A percentile compares a stretch with the other conserved stretches of the same genome.
Evolutionary conservation across 2,329 filamentous ascomycete species (phyloP).

Genomic region (Phaeosphaeriaceae sp.): DNA sequence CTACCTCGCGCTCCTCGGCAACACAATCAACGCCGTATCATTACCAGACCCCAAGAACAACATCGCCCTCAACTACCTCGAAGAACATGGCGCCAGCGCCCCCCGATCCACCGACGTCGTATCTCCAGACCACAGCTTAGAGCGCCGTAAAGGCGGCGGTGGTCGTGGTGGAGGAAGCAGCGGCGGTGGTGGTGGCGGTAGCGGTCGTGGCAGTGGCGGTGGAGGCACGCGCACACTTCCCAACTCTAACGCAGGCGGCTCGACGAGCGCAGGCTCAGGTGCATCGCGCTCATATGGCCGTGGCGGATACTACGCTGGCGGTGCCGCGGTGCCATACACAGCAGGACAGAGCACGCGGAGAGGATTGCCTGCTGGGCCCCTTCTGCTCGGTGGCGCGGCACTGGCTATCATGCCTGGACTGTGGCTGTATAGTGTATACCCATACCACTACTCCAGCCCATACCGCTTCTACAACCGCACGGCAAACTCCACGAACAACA

Average conservation of each 20-base stretch:
- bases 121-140: slow-evolving; percentile 41
- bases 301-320: slow-evolving; percentile 70
- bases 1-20: slow-evolving; percentile 27
- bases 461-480: slow-evolving; percentile 60
- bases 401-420: slow-evolving; percentile 68
- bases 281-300: slow-evolving; percentile 65
- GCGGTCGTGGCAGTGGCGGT: slow-evolving; percentile 22
- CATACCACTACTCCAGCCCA: slow-evolving; percentile 66
- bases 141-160: slow-evolving; percentile 49
- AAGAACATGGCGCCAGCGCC: slow-evolving; percentile 21
- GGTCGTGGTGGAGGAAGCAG: slow-evolving; percentile 38
- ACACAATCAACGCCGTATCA: slow-evolving; percentile 32
- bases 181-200: slow-evolving; percentile 13
- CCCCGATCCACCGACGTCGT: slow-evolving; percentile 31
- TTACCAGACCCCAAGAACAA: slow-evolving; percentile 36
- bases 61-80: slow-evolving; percentile 21
- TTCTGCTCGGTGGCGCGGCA: slow-evolving; percentile 57
- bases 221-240: slow-evolving; percentile 26
- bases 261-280: slow-evolving; percentile 65
- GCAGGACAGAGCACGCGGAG: slow-evolving; percentile 59
- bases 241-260: slow-evolving; percentile 44
- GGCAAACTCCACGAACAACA: slow-evolving; percentile 50
- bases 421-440: slow-evolving; percentile 70
- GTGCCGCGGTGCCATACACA: slow-evolving; percentile 64
- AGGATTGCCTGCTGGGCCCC: slow-evolving; percentile 57